phyloP scores from a whole-genome alignment of 164 flowering plant species.

The Magnolia changhungtana region DNA sequence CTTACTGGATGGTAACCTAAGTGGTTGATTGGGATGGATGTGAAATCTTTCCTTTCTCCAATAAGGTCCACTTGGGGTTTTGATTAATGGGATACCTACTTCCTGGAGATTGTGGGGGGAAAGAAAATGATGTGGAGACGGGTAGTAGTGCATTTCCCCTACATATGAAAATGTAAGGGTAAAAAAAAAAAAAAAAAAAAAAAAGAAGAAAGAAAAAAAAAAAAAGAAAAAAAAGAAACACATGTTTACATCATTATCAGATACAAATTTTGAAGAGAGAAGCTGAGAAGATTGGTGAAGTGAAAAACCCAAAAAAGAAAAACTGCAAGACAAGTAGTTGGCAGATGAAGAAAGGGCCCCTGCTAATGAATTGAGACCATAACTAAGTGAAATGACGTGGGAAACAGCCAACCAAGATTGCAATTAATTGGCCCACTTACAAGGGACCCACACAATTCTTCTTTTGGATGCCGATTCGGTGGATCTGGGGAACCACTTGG shows the following conservation, averaged over 20 bases:
- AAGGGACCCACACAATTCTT: too few relatives aligned
- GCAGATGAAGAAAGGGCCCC: not conserved
- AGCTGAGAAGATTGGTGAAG: not conserved
- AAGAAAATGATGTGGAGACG: not conserved
- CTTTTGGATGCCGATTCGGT: too few relatives aligned
- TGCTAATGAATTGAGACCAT: not conserved
- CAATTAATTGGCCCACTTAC: too few relatives aligned
- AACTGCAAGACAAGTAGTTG: not conserved
- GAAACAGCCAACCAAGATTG: too few relatives aligned
- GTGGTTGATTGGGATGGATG: not conserved
- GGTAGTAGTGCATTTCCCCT: not conserved
- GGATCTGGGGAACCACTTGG: too few relatives aligned
- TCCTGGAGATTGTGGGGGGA: not conserved
- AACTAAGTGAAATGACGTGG: not conserved
- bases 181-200: too few relatives aligned
- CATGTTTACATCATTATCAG: conserved; percentile 4
- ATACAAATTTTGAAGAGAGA: not conserved
- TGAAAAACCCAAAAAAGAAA: not conserved
- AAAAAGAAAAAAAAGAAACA: not conserved
- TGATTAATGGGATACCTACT: too few relatives aligned
- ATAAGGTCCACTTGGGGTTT: too few relatives aligned
- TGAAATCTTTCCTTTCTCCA: not conserved
- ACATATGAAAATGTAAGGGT: not conserved
- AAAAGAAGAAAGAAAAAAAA: too few relatives aligned
- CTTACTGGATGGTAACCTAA: too few relatives aligned